A percentile compares a stretch with the other conserved stretches of the same genome.
These are phyloP conservation scores for Hypomontagnella monticulosa DNA, from an alignment of 495 filamentous ascomycete genomes.

Conservation along the genomic window DNA sequence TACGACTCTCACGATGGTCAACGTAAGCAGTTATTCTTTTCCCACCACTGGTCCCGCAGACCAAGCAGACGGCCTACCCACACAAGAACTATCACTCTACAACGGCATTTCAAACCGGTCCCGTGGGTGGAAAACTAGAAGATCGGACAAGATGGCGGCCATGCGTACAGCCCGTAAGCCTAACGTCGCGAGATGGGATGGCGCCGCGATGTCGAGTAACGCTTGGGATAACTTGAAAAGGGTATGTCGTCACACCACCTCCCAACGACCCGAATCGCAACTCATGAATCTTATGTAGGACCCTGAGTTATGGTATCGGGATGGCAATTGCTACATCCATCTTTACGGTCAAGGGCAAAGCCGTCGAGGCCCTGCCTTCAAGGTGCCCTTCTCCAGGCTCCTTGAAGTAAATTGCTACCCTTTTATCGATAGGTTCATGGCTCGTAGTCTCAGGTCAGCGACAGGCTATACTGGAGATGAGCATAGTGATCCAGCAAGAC, in stretches of 20 bases:
- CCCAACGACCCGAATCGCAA: not conserved
- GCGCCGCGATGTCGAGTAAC: constrained; percentile 55
- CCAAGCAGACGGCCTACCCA: constrained; percentile 4
- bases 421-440: constrained; percentile 61
- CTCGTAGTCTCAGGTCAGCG: constrained; percentile 35
- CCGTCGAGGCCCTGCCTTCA: constrained; percentile 67
- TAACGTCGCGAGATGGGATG: constrained; percentile 65
- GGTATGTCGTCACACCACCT: constrained; percentile 49
- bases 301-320: constrained; percentile 68
- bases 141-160: constrained; percentile 32
- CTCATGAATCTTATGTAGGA: constrained; percentile 53
- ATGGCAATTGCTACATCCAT: constrained; percentile 71
- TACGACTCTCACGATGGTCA: constrained; percentile 5
- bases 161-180: constrained; percentile 28
- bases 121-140: constrained; percentile 41
- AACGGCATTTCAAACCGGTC: constrained; percentile 40
- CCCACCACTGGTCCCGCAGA: not conserved
- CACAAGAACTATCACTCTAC: constrained; percentile 30
- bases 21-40: constrained; percentile 5
- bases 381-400: constrained; percentile 61
- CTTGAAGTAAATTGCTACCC: constrained; percentile 61
- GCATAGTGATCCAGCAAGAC: constrained; percentile 29
- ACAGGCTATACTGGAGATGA: constrained; percentile 25
- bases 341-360: constrained; percentile 69
- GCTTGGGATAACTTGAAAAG: constrained; percentile 64